Base-by-base conservation (phyloP, 2,329 filamentous ascomycete species). In the Fusarium equiseti region DNA sequence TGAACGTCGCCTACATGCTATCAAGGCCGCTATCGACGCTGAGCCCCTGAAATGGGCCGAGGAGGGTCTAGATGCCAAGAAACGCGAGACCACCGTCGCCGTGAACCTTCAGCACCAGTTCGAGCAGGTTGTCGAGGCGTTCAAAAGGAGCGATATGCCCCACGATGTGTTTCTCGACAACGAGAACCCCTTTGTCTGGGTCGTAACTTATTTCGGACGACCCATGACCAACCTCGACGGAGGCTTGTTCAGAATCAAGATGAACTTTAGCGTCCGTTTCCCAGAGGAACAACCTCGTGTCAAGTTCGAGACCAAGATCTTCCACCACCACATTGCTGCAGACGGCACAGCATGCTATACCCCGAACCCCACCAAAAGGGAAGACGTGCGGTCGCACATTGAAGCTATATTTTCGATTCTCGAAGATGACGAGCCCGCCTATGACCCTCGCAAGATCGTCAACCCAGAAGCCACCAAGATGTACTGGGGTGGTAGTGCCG, bases 181-280 rank as follows among this genome's bases (percentile, higher is more conserved):
- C 70, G 88, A 86, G 42, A 98, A 98, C 75, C 95, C 95, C 0
- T 98, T 98, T 76, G 86, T 95, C 22, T 98, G 96, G 96, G 81
- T 87, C 22, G 79, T 98, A 64, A 96, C 93, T 3, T 95, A 97
- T 78, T 97, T 98, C 77, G 96, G 96, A 27, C 89, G 91, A 58
- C 93, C 94, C 1, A 97, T 96, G 91, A 97, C 94, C 8, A 94
- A 97, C 73, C 88, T 98, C 3, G 95, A 98, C 74, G 95, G 95
- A 18, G 94, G 95, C 3, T 87, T 98, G 66, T 95, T 98, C 83
- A 89, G 89, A 66, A 91, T 98, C 79, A 91, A 87, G 74, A 85
- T 98, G 59, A 86, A 85, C 75, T 91, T 98, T 75, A 97, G 94
- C 74, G 91, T 93, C 8, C 88, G 89, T 8, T 98, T 98, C 76